These are phyloP conservation scores for Henckelia pumila DNA, from an alignment of 257 asterid genomes.

Conservation along the genomic window DNA sequence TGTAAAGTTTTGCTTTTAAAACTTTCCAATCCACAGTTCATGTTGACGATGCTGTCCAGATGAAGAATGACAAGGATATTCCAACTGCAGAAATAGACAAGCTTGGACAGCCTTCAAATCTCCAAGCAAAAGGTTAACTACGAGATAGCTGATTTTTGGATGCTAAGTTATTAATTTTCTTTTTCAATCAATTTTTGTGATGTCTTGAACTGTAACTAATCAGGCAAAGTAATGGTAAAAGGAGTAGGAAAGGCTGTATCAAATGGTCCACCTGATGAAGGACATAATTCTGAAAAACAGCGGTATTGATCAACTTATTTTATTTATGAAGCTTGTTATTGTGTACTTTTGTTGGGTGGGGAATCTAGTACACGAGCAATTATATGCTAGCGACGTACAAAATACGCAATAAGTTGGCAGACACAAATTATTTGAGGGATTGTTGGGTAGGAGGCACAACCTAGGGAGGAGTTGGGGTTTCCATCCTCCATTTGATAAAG, in stretches of 20 bases:
- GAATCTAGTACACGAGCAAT: not conserved
- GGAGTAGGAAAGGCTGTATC: conserved; percentile 29
- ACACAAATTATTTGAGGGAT: not conserved
- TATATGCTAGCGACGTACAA: not conserved
- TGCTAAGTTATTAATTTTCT: conserved; percentile 2
- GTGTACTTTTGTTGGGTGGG: not conserved
- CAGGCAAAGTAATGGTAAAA: conserved; percentile 36
- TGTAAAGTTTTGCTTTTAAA: conserved; percentile 4
- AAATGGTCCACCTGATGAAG: conserved; percentile 38
- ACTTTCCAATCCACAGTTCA: conserved; percentile 28
- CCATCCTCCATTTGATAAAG: conserved; percentile 3
- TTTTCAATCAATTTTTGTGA: not conserved
- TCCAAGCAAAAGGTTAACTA: conserved; percentile 48
- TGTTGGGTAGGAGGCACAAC: not conserved
- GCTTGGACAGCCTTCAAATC: conserved; percentile 37
- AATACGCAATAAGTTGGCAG: not conserved
- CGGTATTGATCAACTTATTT: conserved; percentile 39
- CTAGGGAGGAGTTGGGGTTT: not conserved
- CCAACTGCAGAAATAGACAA: conserved; percentile 30
- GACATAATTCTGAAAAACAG: conserved; percentile 61
- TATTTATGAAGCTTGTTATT: conserved; percentile 10
- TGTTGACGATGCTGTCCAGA: conserved; percentile 39
- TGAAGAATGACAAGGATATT: conserved; percentile 32
- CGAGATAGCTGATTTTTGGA: conserved; percentile 15
- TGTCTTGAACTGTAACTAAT: conserved; percentile 12